These are phyloP conservation scores for Smittium mucronatum DNA, from an alignment of 371 early-diverging fungal species.

Conservation along the genomic window DNA sequence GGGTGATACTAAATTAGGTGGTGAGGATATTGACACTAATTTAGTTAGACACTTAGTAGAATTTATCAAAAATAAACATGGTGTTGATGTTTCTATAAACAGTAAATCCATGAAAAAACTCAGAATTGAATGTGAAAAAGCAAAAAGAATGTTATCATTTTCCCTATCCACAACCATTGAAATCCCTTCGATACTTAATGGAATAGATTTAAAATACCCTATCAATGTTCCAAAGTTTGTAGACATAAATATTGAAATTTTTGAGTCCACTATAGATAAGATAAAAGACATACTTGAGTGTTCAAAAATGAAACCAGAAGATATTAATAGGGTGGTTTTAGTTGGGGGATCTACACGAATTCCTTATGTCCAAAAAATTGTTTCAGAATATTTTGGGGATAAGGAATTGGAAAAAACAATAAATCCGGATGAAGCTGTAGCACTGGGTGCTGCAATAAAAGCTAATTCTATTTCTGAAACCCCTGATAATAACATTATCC, in stretches of 20 bases:
- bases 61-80: conserved; percentile 82
- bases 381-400: conserved; percentile 94
- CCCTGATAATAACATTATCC: conserved; percentile 71
- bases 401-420: conserved; percentile 93
- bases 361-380: conserved; percentile 97
- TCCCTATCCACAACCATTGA: conserved; percentile 78
- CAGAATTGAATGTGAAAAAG: conserved; percentile 89
- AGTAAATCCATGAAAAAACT: conserved; percentile 85
- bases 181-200: conserved; percentile 87
- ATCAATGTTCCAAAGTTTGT: conserved; percentile 95
- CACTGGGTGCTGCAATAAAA: conserved; percentile 97
- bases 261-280: conserved; percentile 85
- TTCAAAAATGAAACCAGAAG: conserved; percentile 48
- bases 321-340: conserved; percentile 91
- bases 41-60: conserved; percentile 77
- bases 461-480: conserved; percentile 85
- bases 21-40: conserved; percentile 95
- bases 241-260: conserved; percentile 86
- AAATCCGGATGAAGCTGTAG: conserved; percentile 98
- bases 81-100: conserved; percentile 78
- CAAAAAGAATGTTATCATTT: conserved; percentile 85
- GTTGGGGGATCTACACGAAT: conserved; percentile 99
- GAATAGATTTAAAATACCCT: conserved; percentile 82
- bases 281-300: conserved; percentile 75
- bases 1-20: conserved; percentile 96